A percentile compares a stretch with the other conserved stretches of the same genome.
These are phyloP conservation scores for Leishmania aethiopica DNA, from an alignment of 208 protist genomes.

Conservation along the genomic window DNA sequence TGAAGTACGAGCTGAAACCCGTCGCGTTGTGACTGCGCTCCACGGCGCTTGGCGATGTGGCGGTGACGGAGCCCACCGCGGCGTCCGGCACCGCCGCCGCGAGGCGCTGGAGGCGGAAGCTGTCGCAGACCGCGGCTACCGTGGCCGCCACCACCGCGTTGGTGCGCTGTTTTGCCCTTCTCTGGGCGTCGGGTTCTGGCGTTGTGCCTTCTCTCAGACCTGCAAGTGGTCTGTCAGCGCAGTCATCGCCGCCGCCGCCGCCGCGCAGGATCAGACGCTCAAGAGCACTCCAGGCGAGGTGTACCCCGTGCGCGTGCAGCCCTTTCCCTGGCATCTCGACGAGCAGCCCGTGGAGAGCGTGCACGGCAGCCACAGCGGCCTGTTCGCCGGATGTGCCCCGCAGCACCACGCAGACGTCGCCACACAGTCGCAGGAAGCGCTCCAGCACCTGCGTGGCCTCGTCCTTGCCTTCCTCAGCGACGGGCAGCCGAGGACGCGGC, in stretches of 20 bases:
- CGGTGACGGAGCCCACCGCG: neutral
- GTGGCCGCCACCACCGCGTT: slow-evolving; percentile 45
- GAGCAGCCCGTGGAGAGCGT: slow-evolving; percentile 61
- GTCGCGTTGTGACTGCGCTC: neutral
- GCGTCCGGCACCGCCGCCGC: neutral
- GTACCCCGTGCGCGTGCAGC: slow-evolving; percentile 17
- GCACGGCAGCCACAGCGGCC: slow-evolving; percentile 52
- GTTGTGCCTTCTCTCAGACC: neutral
- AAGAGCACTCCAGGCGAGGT: slow-evolving; percentile 50
- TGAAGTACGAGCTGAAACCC: slow-evolving; percentile 25
- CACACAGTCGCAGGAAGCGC: slow-evolving; percentile 52
- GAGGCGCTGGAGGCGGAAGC: slow-evolving; percentile 42
- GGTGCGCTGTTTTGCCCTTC: slow-evolving; percentile 51
- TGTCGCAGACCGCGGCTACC: slow-evolving; percentile 57
- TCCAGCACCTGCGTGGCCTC: slow-evolving; percentile 30
- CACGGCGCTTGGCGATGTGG: neutral
- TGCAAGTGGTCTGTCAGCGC: neutral
- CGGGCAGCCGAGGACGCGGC: neutral
- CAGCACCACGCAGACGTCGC: slow-evolving; percentile 46
- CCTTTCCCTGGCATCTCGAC: slow-evolving; percentile 37
- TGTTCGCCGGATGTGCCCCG: slow-evolving; percentile 50
- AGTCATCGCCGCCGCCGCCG: neutral
- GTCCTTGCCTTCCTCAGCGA: neutral
- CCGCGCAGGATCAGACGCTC: slow-evolving; percentile 45
- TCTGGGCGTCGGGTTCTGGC: slow-evolving; percentile 24